phyloP scores from a whole-genome alignment of 768 basidiomycete species.

The Hirschioporus abietinus region DNA sequence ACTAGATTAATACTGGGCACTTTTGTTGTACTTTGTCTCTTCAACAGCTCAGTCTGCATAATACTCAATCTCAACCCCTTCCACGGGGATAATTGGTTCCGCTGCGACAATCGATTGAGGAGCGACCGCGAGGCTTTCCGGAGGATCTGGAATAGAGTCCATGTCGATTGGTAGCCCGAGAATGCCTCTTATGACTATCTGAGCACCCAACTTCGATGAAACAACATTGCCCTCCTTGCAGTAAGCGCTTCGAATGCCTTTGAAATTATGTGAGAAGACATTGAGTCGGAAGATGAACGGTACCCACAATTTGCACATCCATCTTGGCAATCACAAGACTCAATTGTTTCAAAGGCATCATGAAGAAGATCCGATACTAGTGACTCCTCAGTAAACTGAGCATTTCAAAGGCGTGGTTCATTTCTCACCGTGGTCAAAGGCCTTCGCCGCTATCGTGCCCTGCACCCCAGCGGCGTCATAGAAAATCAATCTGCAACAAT shows the following conservation, averaged over 20 bases:
- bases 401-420: neutral
- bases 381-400: neutral
- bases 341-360: slow-evolving; percentile 52
- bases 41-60: neutral
- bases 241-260: slow-evolving; percentile 60
- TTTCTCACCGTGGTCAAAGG: slow-evolving; percentile 69
- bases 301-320: slow-evolving; percentile 68
- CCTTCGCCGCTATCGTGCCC: slow-evolving; percentile 71
- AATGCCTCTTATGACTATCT: slow-evolving; percentile 56
- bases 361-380: slow-evolving; percentile 51
- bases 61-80: slow-evolving; percentile 43
- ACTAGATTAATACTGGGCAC: neutral
- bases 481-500: slow-evolving; percentile 59
- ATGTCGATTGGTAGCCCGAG: slow-evolving; percentile 39
- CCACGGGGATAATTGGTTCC: slow-evolving; percentile 36
- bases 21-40: neutral
- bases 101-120: slow-evolving; percentile 41
- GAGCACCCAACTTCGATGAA: slow-evolving; percentile 70
- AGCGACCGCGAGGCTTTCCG: slow-evolving; percentile 12
- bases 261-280: neutral
- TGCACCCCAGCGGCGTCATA: slow-evolving; percentile 67
- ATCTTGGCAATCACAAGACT: slow-evolving; percentile 56
- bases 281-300: neutral
- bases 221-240: slow-evolving; percentile 75
- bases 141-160: slow-evolving; percentile 26